Percentiles rank a stretch among this genome's conserved stretches.
Evolutionary conservation across 2,329 filamentous ascomycete species (phyloP).

Genomic region (Diaporthe caulivora): DNA sequence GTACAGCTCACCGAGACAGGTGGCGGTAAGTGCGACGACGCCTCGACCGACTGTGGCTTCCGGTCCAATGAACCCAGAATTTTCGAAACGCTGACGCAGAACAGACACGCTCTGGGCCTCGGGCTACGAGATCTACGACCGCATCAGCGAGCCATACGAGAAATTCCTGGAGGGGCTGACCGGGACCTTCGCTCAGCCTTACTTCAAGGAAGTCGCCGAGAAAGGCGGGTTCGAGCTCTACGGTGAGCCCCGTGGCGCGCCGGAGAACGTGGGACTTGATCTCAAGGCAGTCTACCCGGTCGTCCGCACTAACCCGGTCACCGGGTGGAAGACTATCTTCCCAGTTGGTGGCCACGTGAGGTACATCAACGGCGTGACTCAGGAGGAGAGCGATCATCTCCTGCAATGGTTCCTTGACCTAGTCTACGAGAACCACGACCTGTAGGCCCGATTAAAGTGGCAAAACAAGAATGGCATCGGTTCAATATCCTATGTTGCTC

Average conservation of each 20-base stretch:
- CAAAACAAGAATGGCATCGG: conserved; percentile 56
- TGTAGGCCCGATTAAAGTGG: conserved; percentile 63
- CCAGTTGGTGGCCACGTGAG: conserved; percentile 56
- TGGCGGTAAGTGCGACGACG: conserved; percentile 46
- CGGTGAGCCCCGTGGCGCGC: conserved; percentile 61
- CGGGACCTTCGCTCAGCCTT: conserved; percentile 58
- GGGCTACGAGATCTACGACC: conserved; percentile 62
- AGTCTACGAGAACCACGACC: conserved; percentile 60
- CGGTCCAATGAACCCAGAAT: neutral
- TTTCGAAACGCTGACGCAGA: neutral
- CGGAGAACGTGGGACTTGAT: conserved; percentile 65
- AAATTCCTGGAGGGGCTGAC: conserved; percentile 60
- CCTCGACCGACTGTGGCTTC: neutral
- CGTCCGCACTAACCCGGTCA: conserved; percentile 72
- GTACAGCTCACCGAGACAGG: conserved; percentile 57
- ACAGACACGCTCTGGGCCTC: conserved; percentile 59
- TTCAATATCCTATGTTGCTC: conserved; percentile 38
- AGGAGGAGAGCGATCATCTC: conserved; percentile 56
- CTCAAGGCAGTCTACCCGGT: conserved; percentile 67
- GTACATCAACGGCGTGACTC: conserved; percentile 58
- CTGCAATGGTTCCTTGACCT: conserved; percentile 56
- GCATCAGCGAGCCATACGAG: conserved; percentile 60
- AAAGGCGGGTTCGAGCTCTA: conserved; percentile 58
- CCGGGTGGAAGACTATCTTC: conserved; percentile 71
- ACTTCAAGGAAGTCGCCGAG: conserved; percentile 54